These are phyloP conservation scores for Hanseniaspora guilliermondii DNA, from an alignment of 805 yeast species.

Conservation along the genomic window DNA sequence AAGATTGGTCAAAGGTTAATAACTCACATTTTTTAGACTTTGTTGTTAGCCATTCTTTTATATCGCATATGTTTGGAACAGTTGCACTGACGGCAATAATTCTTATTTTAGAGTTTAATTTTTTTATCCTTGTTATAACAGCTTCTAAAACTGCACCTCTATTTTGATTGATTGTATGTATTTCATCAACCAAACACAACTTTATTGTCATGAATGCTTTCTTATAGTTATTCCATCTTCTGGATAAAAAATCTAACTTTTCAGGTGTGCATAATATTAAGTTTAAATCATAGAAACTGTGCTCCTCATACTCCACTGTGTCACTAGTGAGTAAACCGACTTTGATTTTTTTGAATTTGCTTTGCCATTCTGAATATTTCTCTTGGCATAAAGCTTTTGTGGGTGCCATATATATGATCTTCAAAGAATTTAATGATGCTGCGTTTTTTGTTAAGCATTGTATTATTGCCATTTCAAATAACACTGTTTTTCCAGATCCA, in stretches of 20 bases:
- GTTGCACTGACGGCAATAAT: slow-evolving; percentile 45
- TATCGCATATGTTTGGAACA: slow-evolving; percentile 39
- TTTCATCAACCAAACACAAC: slow-evolving; percentile 38
- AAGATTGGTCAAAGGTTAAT: slow-evolving; percentile 36
- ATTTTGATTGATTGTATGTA: slow-evolving; percentile 35
- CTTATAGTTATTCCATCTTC: slow-evolving; percentile 37
- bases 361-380: slow-evolving; percentile 36
- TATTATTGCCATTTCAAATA: slow-evolving; percentile 42
- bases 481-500: slow-evolving; percentile 47
- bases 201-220: slow-evolving; percentile 32
- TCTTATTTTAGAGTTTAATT: slow-evolving; percentile 19
- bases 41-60: slow-evolving; percentile 35
- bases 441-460: slow-evolving; percentile 15
- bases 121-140: slow-evolving; percentile 26
- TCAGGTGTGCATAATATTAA: slow-evolving; percentile 50
- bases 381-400: slow-evolving; percentile 47
- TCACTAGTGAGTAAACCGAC: slow-evolving; percentile 48
- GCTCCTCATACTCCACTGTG: slow-evolving; percentile 35
- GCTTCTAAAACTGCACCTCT: slow-evolving; percentile 41
- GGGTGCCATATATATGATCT: slow-evolving; percentile 45
- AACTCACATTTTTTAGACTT: slow-evolving; percentile 26
- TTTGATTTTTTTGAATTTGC: slow-evolving; percentile 32
- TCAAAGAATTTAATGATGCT: slow-evolving; percentile 22
- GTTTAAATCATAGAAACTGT: slow-evolving; percentile 36
- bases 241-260: slow-evolving; percentile 47